phyloP scores from a whole-genome alignment of 192 early-diverging fungal species.

The Chytriomyces sp. region DNA sequence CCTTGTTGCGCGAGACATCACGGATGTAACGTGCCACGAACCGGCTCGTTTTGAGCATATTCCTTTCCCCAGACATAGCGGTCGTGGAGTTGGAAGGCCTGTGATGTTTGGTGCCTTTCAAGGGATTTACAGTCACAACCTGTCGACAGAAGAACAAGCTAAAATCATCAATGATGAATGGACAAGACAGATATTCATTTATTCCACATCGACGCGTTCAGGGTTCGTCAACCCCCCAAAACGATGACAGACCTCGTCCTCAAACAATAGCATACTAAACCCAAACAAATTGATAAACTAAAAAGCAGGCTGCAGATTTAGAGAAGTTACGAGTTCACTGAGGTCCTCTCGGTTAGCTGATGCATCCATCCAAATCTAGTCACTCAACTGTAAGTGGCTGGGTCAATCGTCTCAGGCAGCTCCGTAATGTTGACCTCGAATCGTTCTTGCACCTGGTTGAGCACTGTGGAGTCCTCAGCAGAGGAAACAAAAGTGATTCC shows the following conservation, averaged over 20 bases:
- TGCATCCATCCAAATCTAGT: neutral
- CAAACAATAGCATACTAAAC: too few species aligned
- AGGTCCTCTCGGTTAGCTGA: neutral
- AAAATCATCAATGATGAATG: too few species aligned
- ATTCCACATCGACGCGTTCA: too few species aligned
- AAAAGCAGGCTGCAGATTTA: neutral
- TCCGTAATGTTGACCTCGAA: slow-evolving; percentile 94
- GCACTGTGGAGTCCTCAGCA: slow-evolving; percentile 71
- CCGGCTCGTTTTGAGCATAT: slow-evolving; percentile 17
- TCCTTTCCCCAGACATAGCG: neutral
- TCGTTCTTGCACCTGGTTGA: slow-evolving; percentile 87
- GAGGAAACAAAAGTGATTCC: slow-evolving; percentile 92
- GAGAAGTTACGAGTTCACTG: slow-evolving; percentile 34
- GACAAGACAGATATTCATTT: too few species aligned
- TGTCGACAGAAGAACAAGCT: too few species aligned
- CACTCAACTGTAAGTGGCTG: slow-evolving; percentile 76
- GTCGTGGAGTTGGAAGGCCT: too few species aligned
- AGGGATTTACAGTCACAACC: too few species aligned
- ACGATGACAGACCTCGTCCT: too few species aligned
- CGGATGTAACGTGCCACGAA: slow-evolving; percentile 33
- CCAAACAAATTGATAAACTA: neutral
- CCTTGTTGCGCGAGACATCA: neutral
- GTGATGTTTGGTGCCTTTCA: too few species aligned
- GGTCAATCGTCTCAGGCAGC: slow-evolving; percentile 85
- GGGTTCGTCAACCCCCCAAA: too few species aligned